Evolutionary conservation across 495 filamentous ascomycete species (phyloP).

Genomic region (Penicillium antarcticum): DNA sequence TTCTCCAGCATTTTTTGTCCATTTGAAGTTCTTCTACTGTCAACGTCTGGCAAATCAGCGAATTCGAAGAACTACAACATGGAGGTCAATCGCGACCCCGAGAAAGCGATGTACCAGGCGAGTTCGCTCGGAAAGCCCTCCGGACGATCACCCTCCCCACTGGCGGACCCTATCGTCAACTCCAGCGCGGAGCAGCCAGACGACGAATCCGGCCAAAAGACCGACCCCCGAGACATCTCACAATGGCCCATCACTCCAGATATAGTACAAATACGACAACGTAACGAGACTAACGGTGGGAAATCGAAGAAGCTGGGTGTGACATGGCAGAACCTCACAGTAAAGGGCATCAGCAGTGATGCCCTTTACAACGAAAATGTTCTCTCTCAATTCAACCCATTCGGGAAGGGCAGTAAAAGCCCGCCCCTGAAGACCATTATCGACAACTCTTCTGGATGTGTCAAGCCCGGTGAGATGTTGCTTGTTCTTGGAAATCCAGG

Average conservation of each 20-base stretch:
- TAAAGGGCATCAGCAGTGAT: conserved; percentile 41
- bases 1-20: neutral
- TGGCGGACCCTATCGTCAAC: conserved; percentile 5
- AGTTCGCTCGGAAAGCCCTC: conserved; percentile 8
- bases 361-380: conserved; percentile 48
- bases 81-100: neutral
- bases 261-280: conserved; percentile 15
- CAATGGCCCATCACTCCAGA: conserved; percentile 7
- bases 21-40: neutral
- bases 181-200: conserved; percentile 5
- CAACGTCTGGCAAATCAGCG: neutral
- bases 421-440: conserved; percentile 36
- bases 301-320: conserved; percentile 51
- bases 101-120: conserved; percentile 3
- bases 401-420: conserved; percentile 36
- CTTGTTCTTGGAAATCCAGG: conserved; percentile 46
- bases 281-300: too few relatives aligned
- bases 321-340: conserved; percentile 51
- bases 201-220: conserved; percentile 7
- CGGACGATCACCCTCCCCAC: conserved; percentile 4
- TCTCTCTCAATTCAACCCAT: conserved; percentile 55
- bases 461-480: conserved; percentile 54
- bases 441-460: conserved; percentile 41
- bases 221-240: conserved; percentile 5
- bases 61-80: conserved; percentile 2